These are phyloP conservation scores for Dentipellis sp. DNA, from an alignment of 768 basidiomycete genomes.

Conservation along the genomic window DNA sequence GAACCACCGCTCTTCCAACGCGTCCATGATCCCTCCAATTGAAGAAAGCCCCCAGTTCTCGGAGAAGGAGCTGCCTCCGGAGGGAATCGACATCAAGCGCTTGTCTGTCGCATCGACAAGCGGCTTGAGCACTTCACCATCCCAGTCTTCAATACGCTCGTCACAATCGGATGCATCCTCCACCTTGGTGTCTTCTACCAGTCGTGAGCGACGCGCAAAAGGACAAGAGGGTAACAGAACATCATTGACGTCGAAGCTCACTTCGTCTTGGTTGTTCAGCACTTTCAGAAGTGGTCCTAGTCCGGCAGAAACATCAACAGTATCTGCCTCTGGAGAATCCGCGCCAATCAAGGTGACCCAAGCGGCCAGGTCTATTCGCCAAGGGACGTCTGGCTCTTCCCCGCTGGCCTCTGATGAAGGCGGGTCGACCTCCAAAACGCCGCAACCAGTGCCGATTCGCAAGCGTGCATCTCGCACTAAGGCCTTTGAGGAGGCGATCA, in stretches of 20 bases:
- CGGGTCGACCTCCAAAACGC: constrained; percentile 23
- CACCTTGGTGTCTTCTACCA: not conserved
- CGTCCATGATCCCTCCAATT: constrained; percentile 47
- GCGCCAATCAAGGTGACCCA: constrained; percentile 10
- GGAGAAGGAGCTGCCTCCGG: constrained; percentile 41
- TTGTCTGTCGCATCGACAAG: constrained; percentile 12
- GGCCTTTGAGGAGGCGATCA: constrained; percentile 44
- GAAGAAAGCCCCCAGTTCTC: constrained; percentile 59
- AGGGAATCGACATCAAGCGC: constrained; percentile 18
- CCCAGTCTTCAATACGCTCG: constrained; percentile 58
- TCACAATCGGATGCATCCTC: constrained; percentile 34
- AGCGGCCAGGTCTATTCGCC: not conserved
- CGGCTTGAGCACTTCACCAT: constrained; percentile 50
- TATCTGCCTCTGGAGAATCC: constrained; percentile 41
- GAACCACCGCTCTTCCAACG: constrained; percentile 39
- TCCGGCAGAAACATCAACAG: constrained; percentile 52
- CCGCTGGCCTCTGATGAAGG: not conserved
- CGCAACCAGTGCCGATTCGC: constrained; percentile 33
- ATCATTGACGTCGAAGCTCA: constrained; percentile 44
- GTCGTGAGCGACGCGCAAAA: constrained; percentile 10
- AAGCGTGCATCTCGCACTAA: constrained; percentile 29
- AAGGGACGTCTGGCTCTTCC: not conserved
- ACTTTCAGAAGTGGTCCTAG: constrained; percentile 57
- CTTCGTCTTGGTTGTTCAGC: constrained; percentile 75
- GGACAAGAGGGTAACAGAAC: constrained; percentile 16